A percentile compares a stretch with the other conserved stretches of the same genome.
Conservation (phyloP, 2,329 filamentous ascomycete genomes). For the Lachnellula suecica region DNA sequence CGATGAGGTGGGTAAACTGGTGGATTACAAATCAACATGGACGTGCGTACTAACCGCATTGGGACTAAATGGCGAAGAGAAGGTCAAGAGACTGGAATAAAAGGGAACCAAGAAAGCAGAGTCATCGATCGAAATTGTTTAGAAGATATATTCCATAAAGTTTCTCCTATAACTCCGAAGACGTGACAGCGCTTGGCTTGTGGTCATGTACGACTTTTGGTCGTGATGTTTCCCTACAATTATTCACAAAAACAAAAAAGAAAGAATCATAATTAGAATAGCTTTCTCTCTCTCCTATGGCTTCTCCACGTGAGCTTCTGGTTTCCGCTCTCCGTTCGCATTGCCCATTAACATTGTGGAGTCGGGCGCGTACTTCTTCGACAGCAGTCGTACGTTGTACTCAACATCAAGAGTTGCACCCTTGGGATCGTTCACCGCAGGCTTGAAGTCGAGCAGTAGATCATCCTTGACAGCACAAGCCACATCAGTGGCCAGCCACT, state of each 20-base stretch:
- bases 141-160: too few species aligned
- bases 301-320: neutral
- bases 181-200: neutral
- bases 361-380: slow-evolving; percentile 6
- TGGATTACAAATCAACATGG: too few species aligned
- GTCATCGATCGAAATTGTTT: too few species aligned
- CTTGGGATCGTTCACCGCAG: slow-evolving; percentile 32
- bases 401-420: slow-evolving; percentile 34
- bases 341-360: neutral
- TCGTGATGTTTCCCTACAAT: neutral
- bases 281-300: neutral
- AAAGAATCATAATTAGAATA: neutral
- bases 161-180: neutral
- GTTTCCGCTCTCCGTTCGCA: neutral
- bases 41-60: too few species aligned
- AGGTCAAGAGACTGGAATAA: too few species aligned
- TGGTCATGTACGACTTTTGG: neutral
- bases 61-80: too few species aligned
- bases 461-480: slow-evolving; percentile 57
- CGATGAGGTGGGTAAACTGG: too few species aligned
- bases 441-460: slow-evolving; percentile 43
- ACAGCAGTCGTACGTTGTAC: slow-evolving; percentile 33
- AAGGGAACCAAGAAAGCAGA: too few species aligned
- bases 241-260: neutral
- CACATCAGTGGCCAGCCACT: slow-evolving; percentile 54